phyloP scores from a whole-genome alignment of 2,329 filamentous ascomycete genomes.

The Phaeosphaeria sp. region DNA sequence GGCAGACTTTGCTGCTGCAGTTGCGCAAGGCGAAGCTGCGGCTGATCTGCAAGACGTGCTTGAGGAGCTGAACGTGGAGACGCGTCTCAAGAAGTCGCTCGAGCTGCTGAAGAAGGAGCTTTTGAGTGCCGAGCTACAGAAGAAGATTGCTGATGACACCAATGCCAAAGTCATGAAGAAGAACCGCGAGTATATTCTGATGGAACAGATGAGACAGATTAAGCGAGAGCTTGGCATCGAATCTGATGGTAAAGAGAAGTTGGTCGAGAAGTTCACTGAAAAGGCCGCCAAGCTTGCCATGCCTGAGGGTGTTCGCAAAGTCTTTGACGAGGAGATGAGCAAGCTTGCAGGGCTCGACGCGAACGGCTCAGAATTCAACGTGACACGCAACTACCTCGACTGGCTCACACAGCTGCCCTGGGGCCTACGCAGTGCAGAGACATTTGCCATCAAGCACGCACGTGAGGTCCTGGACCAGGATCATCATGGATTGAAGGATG shows the following conservation, averaged over 20 bases:
- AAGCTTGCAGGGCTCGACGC: constrained; percentile 95
- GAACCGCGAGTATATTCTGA: constrained; percentile 96
- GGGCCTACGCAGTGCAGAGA: constrained; percentile 94
- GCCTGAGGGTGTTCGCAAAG: constrained; percentile 95
- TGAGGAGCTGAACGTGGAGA: constrained; percentile 86
- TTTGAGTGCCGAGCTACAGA: constrained; percentile 96
- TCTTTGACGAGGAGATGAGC: constrained; percentile 97
- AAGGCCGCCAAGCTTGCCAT: constrained; percentile 93
- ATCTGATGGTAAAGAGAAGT: constrained; percentile 96
- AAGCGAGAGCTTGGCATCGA: constrained; percentile 94
- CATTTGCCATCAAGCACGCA: constrained; percentile 93
- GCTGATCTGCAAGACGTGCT: constrained; percentile 88
- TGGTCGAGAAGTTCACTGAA: constrained; percentile 96
- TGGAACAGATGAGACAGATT: constrained; percentile 99
- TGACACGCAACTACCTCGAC: constrained; percentile 96
- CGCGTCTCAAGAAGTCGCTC: constrained; percentile 88
- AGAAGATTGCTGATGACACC: constrained; percentile 97
- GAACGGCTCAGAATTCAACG: constrained; percentile 96
- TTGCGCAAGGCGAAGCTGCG: constrained; percentile 81
- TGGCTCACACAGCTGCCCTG: constrained; percentile 99
- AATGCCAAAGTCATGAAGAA: constrained; percentile 97
- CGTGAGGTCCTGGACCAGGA: constrained; percentile 92
- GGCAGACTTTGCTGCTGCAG: constrained; percentile 95
- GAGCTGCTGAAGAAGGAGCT: constrained; percentile 96
- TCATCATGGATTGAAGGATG: constrained; percentile 95